Base-by-base conservation (phyloP, 2,329 filamentous ascomycete genomes). In the Penicillium sp. region DNA sequence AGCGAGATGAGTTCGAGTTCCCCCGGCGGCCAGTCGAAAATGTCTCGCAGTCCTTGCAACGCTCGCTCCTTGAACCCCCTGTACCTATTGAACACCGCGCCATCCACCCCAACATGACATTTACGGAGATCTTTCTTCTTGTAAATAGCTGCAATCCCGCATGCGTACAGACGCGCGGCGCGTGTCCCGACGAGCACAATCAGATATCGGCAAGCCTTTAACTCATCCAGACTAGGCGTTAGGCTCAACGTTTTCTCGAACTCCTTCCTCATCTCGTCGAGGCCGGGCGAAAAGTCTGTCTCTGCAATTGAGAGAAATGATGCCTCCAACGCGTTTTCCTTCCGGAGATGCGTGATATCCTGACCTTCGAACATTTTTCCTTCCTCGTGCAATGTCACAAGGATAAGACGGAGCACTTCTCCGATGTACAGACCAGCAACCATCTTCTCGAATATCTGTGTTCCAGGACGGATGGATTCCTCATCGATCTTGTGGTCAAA, bases 391-490 rank as follows among this genome's bases (percentile, higher is more conserved):
- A 96, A 74, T 54, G 93, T 87, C 11, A 94, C 75, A 40, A 96
- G 70, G 38, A 93, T 80, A 30, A 94, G 77, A 36, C 91, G 86
- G 75, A 95, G 88, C 57, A 96, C 83, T 67, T 96, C 90, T 47
- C 90, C 91, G 1, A 96, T 79, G 64, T 96, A 96, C 32, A 95
- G 75, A 36, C 90, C 90, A 2, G 90, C 87, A 60, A 94, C 88
- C 86, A 95, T 95, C 73, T 96, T 96, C 71, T 96, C 90, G 53
- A 94, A 96, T 0, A 87, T 81, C 70, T 96, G 90, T 67, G 94
- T 87, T 23, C 88, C 89, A 1, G 89, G 90, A n/a, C 87, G 84
- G 18, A 88, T 87, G 16, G 89, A 95, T 51, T 88, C 81, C 53
- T 84, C 79, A 71, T 96, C 90, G 55, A 96, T 86, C 45, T 82